Evolutionary conservation across 1,284 basidiomycete genomes (phyloP).

Genomic region (Microbotryum scabiosae): DNA sequence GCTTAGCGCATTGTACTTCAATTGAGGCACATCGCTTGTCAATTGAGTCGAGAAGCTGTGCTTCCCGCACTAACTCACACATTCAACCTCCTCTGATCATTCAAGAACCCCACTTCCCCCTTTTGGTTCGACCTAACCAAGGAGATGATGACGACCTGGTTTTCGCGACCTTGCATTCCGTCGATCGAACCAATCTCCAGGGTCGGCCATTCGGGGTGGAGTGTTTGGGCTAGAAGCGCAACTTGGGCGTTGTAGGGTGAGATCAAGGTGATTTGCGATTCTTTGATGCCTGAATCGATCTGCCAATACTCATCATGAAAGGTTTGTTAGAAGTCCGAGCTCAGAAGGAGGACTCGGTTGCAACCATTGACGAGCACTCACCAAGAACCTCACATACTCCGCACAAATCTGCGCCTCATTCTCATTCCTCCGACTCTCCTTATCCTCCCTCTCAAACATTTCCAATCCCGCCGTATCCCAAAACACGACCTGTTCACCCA

Average conservation of each 20-base stretch:
- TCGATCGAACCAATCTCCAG: constrained; percentile 87
- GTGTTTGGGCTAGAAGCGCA: constrained; percentile 60
- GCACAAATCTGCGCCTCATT: constrained; percentile 82
- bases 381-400: constrained; percentile 69
- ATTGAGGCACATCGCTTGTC: no score
- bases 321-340: no score
- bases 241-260: constrained; percentile 95
- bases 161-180: constrained; percentile 83
- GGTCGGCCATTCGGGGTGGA: constrained; percentile 61
- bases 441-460: neutral
- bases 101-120: constrained; percentile 84
- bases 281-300: constrained; percentile 60
- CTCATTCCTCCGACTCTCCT: constrained; percentile 65
- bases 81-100: constrained; percentile 80
- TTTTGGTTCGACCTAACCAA: constrained; percentile 74
- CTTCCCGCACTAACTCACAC: constrained; percentile 45
- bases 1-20: neutral
- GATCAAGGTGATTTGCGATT: constrained; percentile 76
- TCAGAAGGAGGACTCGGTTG: no score
- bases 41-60: neutral
- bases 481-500: constrained; percentile 75
- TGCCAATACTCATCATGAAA: constrained; percentile 36
- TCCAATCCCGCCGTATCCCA: constrained; percentile 56
- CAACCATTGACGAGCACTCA: constrained; percentile 40
- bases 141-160: constrained; percentile 71